Percentiles rank a stretch among this genome's conserved stretches.
phyloP scores from a whole-genome alignment of 2,329 filamentous ascomycete genomes.

The Microsporum ferrugineum region DNA sequence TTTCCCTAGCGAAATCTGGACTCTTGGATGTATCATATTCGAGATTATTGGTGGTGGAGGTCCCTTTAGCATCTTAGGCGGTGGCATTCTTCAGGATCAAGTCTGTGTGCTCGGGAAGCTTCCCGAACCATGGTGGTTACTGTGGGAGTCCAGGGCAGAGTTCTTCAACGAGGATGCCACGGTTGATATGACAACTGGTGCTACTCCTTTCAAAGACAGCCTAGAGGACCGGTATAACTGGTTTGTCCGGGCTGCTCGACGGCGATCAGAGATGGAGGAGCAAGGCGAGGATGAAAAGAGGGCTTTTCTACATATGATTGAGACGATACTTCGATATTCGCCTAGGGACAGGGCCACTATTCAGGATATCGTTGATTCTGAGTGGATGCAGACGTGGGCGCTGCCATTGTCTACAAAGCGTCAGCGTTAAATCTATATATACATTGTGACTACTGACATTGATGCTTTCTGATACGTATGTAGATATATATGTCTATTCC shows the following conservation, averaged over 20 bases:
- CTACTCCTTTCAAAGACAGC: constrained; percentile 7
- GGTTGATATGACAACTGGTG: constrained; percentile 10
- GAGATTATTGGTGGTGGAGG: constrained; percentile 10
- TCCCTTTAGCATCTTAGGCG: constrained; percentile 10
- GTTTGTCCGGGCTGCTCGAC: constrained; percentile 10
- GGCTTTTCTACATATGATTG: constrained; percentile 13
- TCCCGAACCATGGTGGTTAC: constrained; percentile 11
- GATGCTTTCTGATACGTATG: too few species aligned
- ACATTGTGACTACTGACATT: too few species aligned
- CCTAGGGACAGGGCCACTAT: constrained; percentile 12
- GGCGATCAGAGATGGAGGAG: constrained; percentile 10
- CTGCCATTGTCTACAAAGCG: neutral
- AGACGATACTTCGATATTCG: constrained; percentile 11
- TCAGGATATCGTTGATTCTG: constrained; percentile 12
- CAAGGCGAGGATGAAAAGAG: constrained; percentile 10
- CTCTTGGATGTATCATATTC: constrained; percentile 13
- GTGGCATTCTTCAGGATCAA: constrained; percentile 13
- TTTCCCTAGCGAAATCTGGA: constrained; percentile 14
- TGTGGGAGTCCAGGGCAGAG: constrained; percentile 10
- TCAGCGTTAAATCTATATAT: too few species aligned
- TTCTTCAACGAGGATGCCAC: constrained; percentile 14
- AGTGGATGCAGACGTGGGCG: constrained; percentile 15
- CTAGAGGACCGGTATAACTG: constrained; percentile 12
- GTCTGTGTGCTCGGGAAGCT: constrained; percentile 10
- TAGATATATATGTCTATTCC: too few species aligned